Conservation (phyloP, 306 rosid species). For the Ochetophila trinervis region DNA sequence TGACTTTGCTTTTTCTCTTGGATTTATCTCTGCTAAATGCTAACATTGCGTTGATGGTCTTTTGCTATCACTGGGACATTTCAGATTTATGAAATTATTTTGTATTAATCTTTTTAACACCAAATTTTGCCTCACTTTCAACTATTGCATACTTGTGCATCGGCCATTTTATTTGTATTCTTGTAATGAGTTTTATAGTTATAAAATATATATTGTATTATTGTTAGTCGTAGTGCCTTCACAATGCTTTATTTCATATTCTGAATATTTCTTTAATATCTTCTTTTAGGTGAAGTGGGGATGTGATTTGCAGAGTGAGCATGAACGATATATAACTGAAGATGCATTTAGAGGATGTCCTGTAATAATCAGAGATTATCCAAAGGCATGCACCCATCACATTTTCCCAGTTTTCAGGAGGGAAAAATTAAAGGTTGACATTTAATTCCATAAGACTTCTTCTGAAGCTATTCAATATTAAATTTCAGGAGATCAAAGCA, state of each 20-base stretch:
- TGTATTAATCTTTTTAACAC: background rate
- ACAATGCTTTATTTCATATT: conserved; percentile 4
- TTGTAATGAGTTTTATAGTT: background rate
- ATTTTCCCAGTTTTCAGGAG: conserved; percentile 15
- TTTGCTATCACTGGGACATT: background rate
- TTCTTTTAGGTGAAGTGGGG: conserved; percentile 84
- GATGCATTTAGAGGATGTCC: conserved; percentile 85
- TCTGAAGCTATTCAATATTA: conserved; percentile 21
- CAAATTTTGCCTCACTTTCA: background rate
- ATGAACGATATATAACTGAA: conserved; percentile 90
- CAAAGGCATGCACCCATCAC: conserved; percentile 57
- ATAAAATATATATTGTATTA: background rate
- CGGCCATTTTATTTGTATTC: background rate
- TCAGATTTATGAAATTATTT: background rate
- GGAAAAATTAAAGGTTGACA: conserved; percentile 7
- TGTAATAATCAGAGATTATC: conserved; percentile 88
- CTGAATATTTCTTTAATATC: conserved; percentile 15
- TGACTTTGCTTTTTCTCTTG: background rate
- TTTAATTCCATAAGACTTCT: conserved; percentile 13
- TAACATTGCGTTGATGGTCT: background rate
- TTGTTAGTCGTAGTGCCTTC: conserved; percentile 16
- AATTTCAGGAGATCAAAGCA: conserved; percentile 87
- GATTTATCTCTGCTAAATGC: background rate
- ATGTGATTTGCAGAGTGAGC: conserved; percentile 96
- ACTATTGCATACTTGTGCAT: background rate